phyloP scores from a whole-genome alignment of 108 stramenopile genomes.

The Cyclostephanos invisitatus region DNA sequence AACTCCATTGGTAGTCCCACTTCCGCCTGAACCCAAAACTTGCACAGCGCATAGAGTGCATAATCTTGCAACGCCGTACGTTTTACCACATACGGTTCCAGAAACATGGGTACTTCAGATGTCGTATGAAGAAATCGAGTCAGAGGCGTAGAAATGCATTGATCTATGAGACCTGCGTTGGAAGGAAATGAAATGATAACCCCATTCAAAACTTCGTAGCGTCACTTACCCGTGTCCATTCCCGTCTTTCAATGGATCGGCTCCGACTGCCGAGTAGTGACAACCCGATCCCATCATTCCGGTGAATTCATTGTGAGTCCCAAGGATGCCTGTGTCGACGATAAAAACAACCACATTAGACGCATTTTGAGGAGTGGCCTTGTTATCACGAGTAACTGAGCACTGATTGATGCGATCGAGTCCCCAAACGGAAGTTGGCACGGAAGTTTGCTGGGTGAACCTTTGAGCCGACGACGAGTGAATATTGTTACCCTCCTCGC shows the following conservation, averaged over 20 bases:
- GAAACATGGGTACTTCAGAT: neutral
- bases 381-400: neutral
- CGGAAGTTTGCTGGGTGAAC: neutral
- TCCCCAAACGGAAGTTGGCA: neutral
- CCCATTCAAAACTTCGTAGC: neutral
- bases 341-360: neutral
- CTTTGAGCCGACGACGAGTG: neutral
- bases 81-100: neutral
- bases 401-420: conserved; percentile 1
- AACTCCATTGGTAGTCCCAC: neutral
- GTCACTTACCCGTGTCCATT: conserved; percentile 4
- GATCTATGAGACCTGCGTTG: neutral
- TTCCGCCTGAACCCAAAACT: neutral
- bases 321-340: neutral
- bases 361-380: neutral
- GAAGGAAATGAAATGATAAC: neutral
- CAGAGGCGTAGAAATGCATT: neutral
- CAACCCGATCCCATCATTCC: neutral
- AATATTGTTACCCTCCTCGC: neutral
- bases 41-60: neutral
- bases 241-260: neutral
- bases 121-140: neutral
- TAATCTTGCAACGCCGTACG: neutral
- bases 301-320: neutral
- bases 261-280: neutral